Evolutionary conservation across 169 alveolate species (phyloP).

Genomic region (Eimeria necatrix): DNA sequence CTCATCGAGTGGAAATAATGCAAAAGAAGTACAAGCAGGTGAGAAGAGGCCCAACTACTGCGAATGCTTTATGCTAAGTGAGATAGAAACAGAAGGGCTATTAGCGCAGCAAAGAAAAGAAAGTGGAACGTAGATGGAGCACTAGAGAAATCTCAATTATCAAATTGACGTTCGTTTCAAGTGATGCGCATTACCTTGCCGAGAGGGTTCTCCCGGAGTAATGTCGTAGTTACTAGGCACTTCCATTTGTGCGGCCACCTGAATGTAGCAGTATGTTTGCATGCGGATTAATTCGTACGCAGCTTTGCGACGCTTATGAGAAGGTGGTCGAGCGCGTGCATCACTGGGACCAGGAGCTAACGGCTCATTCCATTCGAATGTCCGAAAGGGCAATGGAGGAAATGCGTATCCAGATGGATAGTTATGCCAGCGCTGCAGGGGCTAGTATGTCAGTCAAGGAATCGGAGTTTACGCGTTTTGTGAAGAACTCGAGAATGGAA

Average conservation of each 20-base stretch:
- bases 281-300: conserved; percentile 1
- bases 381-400: conserved; percentile 77
- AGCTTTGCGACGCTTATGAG: conserved; percentile 60
- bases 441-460: conserved; percentile 71
- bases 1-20: conserved; percentile 68
- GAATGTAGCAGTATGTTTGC: neutral
- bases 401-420: conserved; percentile 69
- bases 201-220: no score
- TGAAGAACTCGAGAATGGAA: conserved; percentile 67
- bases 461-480: conserved; percentile 66
- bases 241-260: no score
- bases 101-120: no score
- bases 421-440: conserved; percentile 73
- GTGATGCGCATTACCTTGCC: no score
- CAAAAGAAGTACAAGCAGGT: conserved; percentile 70
- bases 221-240: no score
- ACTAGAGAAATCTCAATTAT: no score
- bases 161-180: no score
- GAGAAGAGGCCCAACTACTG: neutral
- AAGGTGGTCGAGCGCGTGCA: conserved; percentile 67
- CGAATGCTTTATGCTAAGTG: no score
- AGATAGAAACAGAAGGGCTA: no score
- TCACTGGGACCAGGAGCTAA: conserved; percentile 59
- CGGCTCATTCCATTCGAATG: conserved; percentile 64
- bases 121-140: no score